phyloP scores from a whole-genome alignment of 2,329 filamentous ascomycete species.

The Sporothrix pallida region DNA sequence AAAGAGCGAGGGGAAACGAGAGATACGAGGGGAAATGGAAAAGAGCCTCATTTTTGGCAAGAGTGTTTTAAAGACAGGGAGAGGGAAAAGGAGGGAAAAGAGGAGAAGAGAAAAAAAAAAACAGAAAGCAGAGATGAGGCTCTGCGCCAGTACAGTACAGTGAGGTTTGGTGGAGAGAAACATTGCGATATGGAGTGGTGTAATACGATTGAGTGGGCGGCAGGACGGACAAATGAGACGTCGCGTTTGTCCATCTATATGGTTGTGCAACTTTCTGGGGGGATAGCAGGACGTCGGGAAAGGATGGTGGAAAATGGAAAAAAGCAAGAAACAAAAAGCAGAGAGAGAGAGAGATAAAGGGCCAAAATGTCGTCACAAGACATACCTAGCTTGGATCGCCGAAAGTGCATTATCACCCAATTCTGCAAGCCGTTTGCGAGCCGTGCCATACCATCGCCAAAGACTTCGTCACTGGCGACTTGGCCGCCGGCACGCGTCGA shows the following conservation, averaged over 20 bases:
- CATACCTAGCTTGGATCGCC: constrained; percentile 63
- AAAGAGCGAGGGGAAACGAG: background rate
- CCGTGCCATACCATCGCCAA: constrained; percentile 65
- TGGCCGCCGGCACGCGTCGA: constrained; percentile 68
- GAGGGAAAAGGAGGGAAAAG: background rate
- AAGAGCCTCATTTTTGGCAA: background rate
- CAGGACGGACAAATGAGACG: background rate
- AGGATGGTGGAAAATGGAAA: too few relatives aligned
- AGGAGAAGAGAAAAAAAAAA: background rate
- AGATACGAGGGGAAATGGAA: background rate
- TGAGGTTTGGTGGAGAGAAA: background rate
- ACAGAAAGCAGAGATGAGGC: background rate
- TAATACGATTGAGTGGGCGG: constrained; percentile 7
- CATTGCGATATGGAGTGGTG: background rate
- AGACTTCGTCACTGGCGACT: constrained; percentile 69
- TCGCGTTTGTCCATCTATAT: too few relatives aligned
- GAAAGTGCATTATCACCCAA: constrained; percentile 74
- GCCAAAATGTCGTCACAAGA: background rate
- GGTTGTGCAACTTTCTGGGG: too few relatives aligned
- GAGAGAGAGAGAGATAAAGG: background rate
- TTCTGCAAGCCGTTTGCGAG: constrained; percentile 73
- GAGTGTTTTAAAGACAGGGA: background rate
- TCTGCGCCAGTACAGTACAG: background rate
- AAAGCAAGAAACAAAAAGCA: background rate
- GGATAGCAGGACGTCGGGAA: too few relatives aligned